Base-by-base conservation (phyloP, 768 basidiomycete genomes). In the Termitomyces sp. region DNA sequence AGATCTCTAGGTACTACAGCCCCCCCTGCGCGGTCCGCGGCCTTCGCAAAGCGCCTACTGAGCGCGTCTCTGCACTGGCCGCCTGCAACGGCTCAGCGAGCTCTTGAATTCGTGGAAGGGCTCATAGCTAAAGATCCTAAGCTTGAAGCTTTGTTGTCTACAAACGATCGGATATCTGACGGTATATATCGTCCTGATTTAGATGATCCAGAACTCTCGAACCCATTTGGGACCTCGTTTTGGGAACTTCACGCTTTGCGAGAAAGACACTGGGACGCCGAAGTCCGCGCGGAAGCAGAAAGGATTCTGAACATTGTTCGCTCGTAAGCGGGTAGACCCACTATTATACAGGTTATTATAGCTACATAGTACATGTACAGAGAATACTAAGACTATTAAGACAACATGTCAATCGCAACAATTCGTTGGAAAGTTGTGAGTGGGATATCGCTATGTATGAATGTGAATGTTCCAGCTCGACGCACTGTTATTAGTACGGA, bases 1-100 rank as follows among this genome's bases (percentile, higher is more conserved):
- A 82, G 84, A 48, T 77, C 78, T 19, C 73, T 81, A 52, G 80
- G 81, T 5, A 72, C 73, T 43, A 67, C 76, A 23, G 72, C 82
- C 27, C 82, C 91, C 25, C 74, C 86, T 59, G 80, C 85, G 81
- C 86, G 93, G 63, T 82, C 87, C 42, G 91, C 94, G 43, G 93
- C 96, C 2, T 98, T 98, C 71, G 81, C 89, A 53, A 98, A 98
- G 73, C 89, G 96, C n/a, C 79, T 98, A 46, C 77, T 96, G 28
- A 79, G 81, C 47, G 85, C 87, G 34, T 82, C 88, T 5, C 76
- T 98, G 40, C 85, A 89, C 66, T 94, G 95, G 86, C 82, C 94
- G 0, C 78, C 91, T 3, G 64, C 71, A 1, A 75, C 81, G 11
- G 83, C 85, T 19, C 72, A 86, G 44, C 85, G 86, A 30, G 77